These are phyloP conservation scores for Cryptococcus neoformans DNA, from an alignment of 1,284 basidiomycete genomes.

Conservation along the genomic window DNA sequence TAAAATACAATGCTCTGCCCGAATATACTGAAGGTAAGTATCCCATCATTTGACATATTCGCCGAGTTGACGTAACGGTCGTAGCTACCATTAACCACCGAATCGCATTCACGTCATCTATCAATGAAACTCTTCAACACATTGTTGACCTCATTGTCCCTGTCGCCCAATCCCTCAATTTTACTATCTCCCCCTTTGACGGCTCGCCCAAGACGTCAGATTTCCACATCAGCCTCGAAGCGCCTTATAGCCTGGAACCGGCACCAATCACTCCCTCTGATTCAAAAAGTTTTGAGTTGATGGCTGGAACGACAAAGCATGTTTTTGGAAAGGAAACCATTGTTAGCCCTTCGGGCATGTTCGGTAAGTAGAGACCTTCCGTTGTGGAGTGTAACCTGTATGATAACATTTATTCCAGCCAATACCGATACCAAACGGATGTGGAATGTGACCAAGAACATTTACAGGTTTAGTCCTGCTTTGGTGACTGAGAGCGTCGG, in stretches of 20 bases:
- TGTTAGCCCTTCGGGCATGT: conserved; percentile 13
- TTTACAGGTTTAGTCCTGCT: conserved; percentile 29
- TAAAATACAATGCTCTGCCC: conserved; percentile 24
- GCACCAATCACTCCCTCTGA: conserved; percentile 15
- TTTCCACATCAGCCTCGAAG: conserved; percentile 14
- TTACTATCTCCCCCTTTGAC: conserved; percentile 15
- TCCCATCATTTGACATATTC: background rate
- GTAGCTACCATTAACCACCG: conserved; percentile 17
- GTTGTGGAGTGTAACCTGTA: conserved; percentile 14
- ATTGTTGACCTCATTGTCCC: conserved; percentile 6
- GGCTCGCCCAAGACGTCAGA: conserved; percentile 10
- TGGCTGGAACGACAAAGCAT: conserved; percentile 18
- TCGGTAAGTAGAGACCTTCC: conserved; percentile 15
- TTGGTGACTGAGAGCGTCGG: conserved; percentile 9
- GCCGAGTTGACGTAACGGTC: conserved; percentile 2
- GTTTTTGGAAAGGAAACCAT: conserved; percentile 12
- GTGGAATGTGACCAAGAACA: conserved; percentile 20
- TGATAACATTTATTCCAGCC: background rate
- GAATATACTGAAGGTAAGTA: conserved; percentile 6
- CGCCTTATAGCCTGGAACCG: conserved; percentile 11
- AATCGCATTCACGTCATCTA: conserved; percentile 17
- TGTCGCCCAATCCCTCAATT: conserved; percentile 8
- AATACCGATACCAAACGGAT: conserved; percentile 5
- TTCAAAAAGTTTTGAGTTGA: conserved; percentile 12
- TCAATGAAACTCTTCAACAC: conserved; percentile 5